Evolutionary conservation across 78 protist species (phyloP).

Genomic region (slime mould (Dictyostelium discoideum)): DNA sequence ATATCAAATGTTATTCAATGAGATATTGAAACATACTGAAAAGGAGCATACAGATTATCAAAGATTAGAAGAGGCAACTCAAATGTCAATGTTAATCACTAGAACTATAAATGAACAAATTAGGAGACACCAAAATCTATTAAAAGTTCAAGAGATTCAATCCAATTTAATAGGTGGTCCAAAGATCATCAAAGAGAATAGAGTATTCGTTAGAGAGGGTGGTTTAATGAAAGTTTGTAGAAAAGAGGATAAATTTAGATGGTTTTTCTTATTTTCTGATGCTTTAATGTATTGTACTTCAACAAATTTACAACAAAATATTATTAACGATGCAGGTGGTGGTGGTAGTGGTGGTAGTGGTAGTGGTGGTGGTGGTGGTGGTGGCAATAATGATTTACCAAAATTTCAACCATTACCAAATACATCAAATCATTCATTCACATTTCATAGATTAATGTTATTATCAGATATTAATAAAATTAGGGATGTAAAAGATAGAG

Average conservation of each 20-base stretch:
- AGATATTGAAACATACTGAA: constrained; percentile 45
- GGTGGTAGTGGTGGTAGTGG: not conserved
- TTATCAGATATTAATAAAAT: constrained; percentile 46
- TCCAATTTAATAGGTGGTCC: constrained; percentile 44
- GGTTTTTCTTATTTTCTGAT: constrained; percentile 77
- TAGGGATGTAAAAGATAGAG: constrained; percentile 55
- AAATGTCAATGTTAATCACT: constrained; percentile 14
- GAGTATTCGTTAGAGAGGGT: constrained; percentile 79
- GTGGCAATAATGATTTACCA: not conserved
- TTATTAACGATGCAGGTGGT: not conserved
- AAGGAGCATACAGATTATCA: constrained; percentile 32
- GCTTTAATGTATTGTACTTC: constrained; percentile 40
- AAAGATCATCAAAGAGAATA: constrained; percentile 3
- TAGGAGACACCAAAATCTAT: constrained; percentile 45
- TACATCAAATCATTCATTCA: not conserved
- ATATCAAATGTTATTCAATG: constrained; percentile 43
- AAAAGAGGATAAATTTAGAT: constrained; percentile 59
- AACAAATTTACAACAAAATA: constrained; percentile 5
- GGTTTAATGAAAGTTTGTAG: constrained; percentile 77
- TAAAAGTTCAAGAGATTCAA: constrained; percentile 72
- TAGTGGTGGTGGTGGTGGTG: not conserved
- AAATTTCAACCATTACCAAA: not conserved
- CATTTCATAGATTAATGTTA: constrained; percentile 45
- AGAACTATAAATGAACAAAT: constrained; percentile 56
- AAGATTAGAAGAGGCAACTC: not conserved